A percentile compares a stretch with the other conserved stretches of the same genome.
Evolutionary conservation across 2,329 filamentous ascomycete species (phyloP).

Genomic region (Diaporthe nobilis): DNA sequence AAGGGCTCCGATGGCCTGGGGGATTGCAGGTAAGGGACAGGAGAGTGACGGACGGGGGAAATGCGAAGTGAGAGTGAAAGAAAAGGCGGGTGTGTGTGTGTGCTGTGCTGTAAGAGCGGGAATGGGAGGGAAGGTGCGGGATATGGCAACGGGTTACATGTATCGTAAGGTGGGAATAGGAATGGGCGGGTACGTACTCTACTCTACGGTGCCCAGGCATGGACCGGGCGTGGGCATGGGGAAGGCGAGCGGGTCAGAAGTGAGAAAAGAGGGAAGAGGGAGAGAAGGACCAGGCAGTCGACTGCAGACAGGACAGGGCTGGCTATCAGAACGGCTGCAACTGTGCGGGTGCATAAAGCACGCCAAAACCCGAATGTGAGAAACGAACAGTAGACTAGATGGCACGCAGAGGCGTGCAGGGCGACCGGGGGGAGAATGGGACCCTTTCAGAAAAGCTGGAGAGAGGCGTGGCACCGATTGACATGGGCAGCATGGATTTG

Average conservation of each 20-base stretch:
- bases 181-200: conserved; percentile 30
- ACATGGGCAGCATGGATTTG: conserved; percentile 25
- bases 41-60: not conserved
- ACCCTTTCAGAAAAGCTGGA: conserved; percentile 28
- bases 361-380: conserved; percentile 10
- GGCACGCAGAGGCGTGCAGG: conserved; percentile 12
- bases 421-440: not conserved
- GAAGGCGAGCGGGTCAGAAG: not conserved
- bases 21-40: conserved; percentile 8
- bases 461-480: conserved; percentile 29
- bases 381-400: conserved; percentile 8
- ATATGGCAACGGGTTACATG: conserved; percentile 32
- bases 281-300: not conserved
- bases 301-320: conserved; percentile 10
- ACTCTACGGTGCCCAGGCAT: not conserved
- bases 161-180: conserved; percentile 25
- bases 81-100: conserved; percentile 7
- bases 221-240: conserved; percentile 21
- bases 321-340: conserved; percentile 29
- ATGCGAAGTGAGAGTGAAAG: not conserved
- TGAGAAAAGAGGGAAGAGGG: not conserved
- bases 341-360: conserved; percentile 28
- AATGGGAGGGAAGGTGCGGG: conserved; percentile 32
- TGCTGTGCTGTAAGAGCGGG: conserved; percentile 24
- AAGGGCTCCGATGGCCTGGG: not conserved